Conservation (phyloP, 202 grass and related monocot genomes). For the Zoysia matrella region DNA sequence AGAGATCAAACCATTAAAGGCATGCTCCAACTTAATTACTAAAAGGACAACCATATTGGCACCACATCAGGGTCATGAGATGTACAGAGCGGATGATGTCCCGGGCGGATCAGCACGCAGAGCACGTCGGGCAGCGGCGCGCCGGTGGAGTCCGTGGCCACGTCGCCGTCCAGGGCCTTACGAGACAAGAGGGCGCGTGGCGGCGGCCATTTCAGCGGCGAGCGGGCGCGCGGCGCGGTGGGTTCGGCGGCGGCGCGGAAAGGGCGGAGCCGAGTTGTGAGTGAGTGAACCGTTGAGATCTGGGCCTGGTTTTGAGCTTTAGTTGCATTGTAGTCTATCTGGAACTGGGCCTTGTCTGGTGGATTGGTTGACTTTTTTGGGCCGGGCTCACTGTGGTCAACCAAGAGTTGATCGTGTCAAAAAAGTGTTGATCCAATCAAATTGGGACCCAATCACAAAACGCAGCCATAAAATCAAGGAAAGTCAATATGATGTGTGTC, state of each 20-base stretch:
- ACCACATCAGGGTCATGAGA: too few relatives aligned
- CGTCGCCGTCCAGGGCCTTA: slow-evolving; percentile 59
- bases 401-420: too few relatives aligned
- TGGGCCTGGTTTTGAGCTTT: too few relatives aligned
- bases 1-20: too few relatives aligned
- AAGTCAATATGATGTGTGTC: too few relatives aligned
- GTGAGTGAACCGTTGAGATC: background rate
- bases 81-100: slow-evolving; percentile 59
- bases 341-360: background rate
- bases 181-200: slow-evolving; percentile 72
- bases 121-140: slow-evolving; percentile 57
- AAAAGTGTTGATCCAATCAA: too few relatives aligned
- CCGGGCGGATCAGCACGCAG: slow-evolving; percentile 61
- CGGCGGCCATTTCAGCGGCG: slow-evolving; percentile 53
- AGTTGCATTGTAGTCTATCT: too few relatives aligned
- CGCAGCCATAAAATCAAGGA: too few relatives aligned
- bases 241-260: slow-evolving; percentile 31
- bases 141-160: slow-evolving; percentile 45
- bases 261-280: background rate
- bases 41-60: too few relatives aligned
- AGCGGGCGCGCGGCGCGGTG: slow-evolving; percentile 44
- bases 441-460: too few relatives aligned
- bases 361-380: background rate
- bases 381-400: background rate
- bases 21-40: too few relatives aligned